Conservation (phyloP, 768 basidiomycete species). For the Udeniomyces megalosporus region DNA sequence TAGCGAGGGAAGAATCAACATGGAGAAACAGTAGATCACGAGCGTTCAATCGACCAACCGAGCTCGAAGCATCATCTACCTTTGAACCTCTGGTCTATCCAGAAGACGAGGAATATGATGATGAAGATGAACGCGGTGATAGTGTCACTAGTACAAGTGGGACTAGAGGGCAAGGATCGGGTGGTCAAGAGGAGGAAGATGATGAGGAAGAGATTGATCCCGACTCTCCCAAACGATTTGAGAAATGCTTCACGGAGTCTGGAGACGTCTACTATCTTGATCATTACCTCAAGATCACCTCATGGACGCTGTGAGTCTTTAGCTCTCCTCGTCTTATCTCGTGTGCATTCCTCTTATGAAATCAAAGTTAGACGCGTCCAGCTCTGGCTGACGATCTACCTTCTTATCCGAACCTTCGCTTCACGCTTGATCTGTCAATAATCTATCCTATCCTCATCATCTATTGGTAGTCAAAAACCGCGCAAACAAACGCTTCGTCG, state of each 20-base stretch:
- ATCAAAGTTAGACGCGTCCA: no score
- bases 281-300: constrained; percentile 5
- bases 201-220: background rate
- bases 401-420: no score
- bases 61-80: no score
- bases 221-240: background rate
- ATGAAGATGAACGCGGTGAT: background rate
- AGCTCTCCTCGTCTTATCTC: background rate
- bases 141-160: background rate
- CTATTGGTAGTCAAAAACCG: background rate
- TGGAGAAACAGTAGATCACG: no score
- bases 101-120: background rate
- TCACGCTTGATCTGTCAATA: no score
- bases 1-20: no score
- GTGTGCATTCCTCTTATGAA: background rate
- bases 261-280: background rate
- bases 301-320: background rate
- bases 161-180: no score
- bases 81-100: no score
- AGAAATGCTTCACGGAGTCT: background rate
- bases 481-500: constrained; percentile 3
- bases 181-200: background rate
- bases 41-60: no score
- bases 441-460: background rate
- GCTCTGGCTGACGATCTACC: no score